Base-by-base conservation (phyloP, 2,329 filamentous ascomycete species). In the Curvularia eragrostidis region DNA sequence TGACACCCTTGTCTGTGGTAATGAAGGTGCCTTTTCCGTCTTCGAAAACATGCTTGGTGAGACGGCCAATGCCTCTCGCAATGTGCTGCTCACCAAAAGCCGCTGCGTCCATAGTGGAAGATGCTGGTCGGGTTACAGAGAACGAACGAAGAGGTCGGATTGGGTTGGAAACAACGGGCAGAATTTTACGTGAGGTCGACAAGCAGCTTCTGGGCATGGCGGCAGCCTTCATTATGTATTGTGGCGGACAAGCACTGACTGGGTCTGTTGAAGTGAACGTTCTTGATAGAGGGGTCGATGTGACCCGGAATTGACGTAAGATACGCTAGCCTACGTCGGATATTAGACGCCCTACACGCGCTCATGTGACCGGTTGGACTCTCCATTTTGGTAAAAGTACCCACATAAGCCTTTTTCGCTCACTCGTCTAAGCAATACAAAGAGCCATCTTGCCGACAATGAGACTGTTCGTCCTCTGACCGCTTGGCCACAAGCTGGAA, bases 31-130 rank as follows among this genome's bases (percentile, higher is more conserved):
- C 69, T 49, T 68, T 66, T 38, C 64, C 69, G n/a, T 71, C 66
- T 28, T 72, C 69, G 21, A 72, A 71, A 8, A 72, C 69, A 57
- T 71, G 69, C 41, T 70, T 71, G 9, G 68, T 72, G 34, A 72
- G 69, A 26, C 69, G 64, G 1, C 69, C 69, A 51, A 72, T 72
- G 42, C 69, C 69, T 41, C 63, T 68, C n/a, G 69, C 68, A 58
- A 72, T 72, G 59, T 72, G 69, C 30, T 64, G 61, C 54, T 72
- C 68, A 24, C 64, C 69, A 38, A 71, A 72, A 1, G 66, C 63
- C 5, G 69, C 69, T 3, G 64, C 30, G 19, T 72, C 69, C 53
- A 71, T 46, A 1, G 65, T 53, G 15, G 61, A 52, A 24, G 56
- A 55, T 9, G 52, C 34, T 39, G 58, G n/a, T 24, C 44, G 63